Percentiles rank a stretch among this genome's conserved stretches.
These are phyloP conservation scores for Sugiyamaella sp. DNA, from an alignment of 1,139 yeast species.

Conservation along the genomic window DNA sequence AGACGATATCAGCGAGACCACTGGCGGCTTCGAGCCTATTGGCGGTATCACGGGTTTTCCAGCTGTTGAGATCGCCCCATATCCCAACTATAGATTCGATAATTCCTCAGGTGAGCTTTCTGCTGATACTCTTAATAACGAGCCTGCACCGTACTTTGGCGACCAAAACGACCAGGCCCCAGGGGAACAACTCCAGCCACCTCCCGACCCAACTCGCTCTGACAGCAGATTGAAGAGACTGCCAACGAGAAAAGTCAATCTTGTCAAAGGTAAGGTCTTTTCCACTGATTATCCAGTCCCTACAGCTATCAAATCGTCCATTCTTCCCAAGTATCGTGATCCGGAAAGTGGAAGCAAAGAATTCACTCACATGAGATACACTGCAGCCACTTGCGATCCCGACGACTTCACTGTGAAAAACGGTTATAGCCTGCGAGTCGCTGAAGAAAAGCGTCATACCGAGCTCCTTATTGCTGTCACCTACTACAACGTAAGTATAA, in stretches of 20 bases:
- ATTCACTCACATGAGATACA: constrained; percentile 73
- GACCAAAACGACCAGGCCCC: constrained; percentile 33
- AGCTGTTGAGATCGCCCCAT: constrained; percentile 15
- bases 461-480: constrained; percentile 89
- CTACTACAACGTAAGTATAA: constrained; percentile 62
- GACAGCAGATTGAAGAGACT: constrained; percentile 30
- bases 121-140: constrained; percentile 6
- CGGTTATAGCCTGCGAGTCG: constrained; percentile 80
- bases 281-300: constrained; percentile 80
- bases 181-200: constrained; percentile 30
- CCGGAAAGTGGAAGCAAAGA: constrained; percentile 69
- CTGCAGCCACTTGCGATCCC: constrained; percentile 80
- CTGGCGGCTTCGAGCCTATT: constrained; percentile 32
- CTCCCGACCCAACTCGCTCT: constrained; percentile 18
- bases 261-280: constrained; percentile 72
- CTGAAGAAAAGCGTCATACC: constrained; percentile 74
- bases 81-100: constrained; percentile 15
- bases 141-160: constrained; percentile 14
- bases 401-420: constrained; percentile 66
- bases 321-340: constrained; percentile 54
- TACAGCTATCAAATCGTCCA: constrained; percentile 62
- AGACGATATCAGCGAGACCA: constrained; percentile 28
- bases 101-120: constrained; percentile 14
- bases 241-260: constrained; percentile 57
- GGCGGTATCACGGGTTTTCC: constrained; percentile 38